Evolutionary conservation across 1,139 yeast genomes (phyloP).

Genomic region (Blastobotrys persicus): DNA sequence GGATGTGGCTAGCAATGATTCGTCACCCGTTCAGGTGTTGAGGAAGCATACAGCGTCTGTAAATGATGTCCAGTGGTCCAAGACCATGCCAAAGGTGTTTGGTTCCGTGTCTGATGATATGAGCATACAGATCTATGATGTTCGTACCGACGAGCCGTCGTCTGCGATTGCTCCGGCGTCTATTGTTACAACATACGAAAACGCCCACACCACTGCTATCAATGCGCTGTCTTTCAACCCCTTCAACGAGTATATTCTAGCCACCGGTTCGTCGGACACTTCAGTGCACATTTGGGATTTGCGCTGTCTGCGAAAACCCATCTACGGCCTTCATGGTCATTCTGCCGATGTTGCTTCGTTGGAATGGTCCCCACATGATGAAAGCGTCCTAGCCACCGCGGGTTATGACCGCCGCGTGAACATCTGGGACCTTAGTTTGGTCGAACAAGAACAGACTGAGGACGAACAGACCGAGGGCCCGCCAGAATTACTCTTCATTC

Average conservation of each 20-base stretch:
- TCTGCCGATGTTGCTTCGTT: constrained; percentile 62
- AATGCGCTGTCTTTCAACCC: constrained; percentile 68
- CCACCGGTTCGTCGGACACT: constrained; percentile 70
- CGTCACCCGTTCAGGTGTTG: constrained; percentile 26
- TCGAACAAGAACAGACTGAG: constrained; percentile 44
- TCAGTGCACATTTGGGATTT: constrained; percentile 65
- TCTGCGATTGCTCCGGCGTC: constrained; percentile 6
- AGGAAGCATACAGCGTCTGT: constrained; percentile 36
- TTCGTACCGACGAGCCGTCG: constrained; percentile 40
- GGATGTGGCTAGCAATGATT: constrained; percentile 43
- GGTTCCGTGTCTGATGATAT: constrained; percentile 77
- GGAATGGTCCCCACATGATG: constrained; percentile 72
- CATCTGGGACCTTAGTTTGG: constrained; percentile 60
- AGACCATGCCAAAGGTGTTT: constrained; percentile 48
- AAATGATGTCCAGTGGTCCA: constrained; percentile 48
- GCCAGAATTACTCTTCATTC: constrained; percentile 49
- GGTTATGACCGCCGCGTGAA: constrained; percentile 74
- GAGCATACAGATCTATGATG: constrained; percentile 66
- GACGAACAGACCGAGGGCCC: constrained; percentile 44
- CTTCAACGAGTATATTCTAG: constrained; percentile 51
- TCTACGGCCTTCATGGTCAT: constrained; percentile 50
- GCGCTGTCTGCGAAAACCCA: constrained; percentile 41
- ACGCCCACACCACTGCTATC: constrained; percentile 46
- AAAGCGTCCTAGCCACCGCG: constrained; percentile 65
- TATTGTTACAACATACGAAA: constrained; percentile 30